Conservation (phyloP, 305 asterid genomes). For the Coffea humblotiana region DNA sequence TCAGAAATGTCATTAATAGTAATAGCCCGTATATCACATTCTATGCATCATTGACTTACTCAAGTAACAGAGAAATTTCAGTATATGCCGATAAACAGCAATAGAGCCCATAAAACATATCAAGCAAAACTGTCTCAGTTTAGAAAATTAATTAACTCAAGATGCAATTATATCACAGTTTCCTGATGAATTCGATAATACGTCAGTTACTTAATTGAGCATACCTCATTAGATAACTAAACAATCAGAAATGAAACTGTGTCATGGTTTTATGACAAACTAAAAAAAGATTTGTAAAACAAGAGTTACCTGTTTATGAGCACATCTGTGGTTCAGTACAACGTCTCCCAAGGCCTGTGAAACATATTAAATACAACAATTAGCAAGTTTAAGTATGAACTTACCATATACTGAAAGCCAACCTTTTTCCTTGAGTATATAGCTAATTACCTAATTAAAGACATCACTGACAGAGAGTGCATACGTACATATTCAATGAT, state of each 20-base stretch:
- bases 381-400: not conserved
- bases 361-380: constrained; percentile 6
- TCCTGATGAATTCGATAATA: not conserved
- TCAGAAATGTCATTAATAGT: not conserved
- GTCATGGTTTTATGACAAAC: not conserved
- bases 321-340: constrained; percentile 51
- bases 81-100: too few relatives aligned
- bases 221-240: not conserved
- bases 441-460: not conserved
- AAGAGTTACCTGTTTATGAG: constrained; percentile 39
- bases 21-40: not conserved
- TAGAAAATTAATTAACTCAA: too few relatives aligned
- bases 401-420: constrained; percentile 8
- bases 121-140: too few relatives aligned
- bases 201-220: not conserved
- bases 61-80: not conserved
- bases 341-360: constrained; percentile 47
- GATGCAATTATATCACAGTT: too few relatives aligned
- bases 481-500: not conserved
- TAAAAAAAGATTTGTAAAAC: constrained; percentile 1
- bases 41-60: constrained; percentile 6
- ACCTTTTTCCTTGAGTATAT: not conserved
- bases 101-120: too few relatives aligned
- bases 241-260: not conserved
- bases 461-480: not conserved